Percentiles rank a stretch among this genome's conserved stretches.
Conservation (phyloP, 768 basidiomycete species). For the Mycena galericulata region DNA sequence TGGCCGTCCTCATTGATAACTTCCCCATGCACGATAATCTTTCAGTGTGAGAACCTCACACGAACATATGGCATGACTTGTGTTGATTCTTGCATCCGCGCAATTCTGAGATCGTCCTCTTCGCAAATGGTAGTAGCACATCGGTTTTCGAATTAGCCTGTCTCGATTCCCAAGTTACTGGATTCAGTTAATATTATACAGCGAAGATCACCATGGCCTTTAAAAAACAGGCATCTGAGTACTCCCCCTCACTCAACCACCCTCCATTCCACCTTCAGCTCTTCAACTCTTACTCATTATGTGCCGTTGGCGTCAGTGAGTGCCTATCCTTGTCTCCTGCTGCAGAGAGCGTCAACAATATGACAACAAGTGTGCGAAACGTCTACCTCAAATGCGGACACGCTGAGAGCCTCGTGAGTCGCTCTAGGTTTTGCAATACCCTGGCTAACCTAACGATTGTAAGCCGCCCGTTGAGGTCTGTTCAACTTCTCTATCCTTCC, state of each 20-base stretch:
- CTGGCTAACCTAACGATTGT: neutral
- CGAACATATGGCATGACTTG: conserved; percentile 16
- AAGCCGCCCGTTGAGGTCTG: conserved; percentile 36
- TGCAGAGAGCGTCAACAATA: conserved; percentile 14
- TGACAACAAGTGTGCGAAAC: conserved; percentile 55
- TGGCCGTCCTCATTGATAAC: conserved; percentile 3
- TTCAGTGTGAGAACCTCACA: conserved; percentile 22
- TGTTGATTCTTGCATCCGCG: neutral
- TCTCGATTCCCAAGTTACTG: neutral
- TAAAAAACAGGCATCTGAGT: conserved; percentile 26
- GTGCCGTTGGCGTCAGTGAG: conserved; percentile 70
- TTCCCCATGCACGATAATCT: conserved; percentile 18
- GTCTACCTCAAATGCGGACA: conserved; percentile 64
- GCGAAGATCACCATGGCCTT: conserved; percentile 26
- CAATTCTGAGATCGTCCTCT: conserved; percentile 23
- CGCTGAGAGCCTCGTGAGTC: conserved; percentile 54
- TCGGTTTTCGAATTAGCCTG: conserved; percentile 20
- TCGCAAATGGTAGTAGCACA: conserved; percentile 11
- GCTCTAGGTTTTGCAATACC: conserved; percentile 6
- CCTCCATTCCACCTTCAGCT: conserved; percentile 19
- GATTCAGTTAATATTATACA: conserved; percentile 6
- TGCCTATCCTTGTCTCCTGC: conserved; percentile 26
- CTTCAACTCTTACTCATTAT: conserved; percentile 45
- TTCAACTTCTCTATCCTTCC: neutral
- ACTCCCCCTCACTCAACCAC: conserved; percentile 19